Base-by-base conservation (phyloP, 495 filamentous ascomycete species). In the Penicillium macrosclerotiorum region DNA sequence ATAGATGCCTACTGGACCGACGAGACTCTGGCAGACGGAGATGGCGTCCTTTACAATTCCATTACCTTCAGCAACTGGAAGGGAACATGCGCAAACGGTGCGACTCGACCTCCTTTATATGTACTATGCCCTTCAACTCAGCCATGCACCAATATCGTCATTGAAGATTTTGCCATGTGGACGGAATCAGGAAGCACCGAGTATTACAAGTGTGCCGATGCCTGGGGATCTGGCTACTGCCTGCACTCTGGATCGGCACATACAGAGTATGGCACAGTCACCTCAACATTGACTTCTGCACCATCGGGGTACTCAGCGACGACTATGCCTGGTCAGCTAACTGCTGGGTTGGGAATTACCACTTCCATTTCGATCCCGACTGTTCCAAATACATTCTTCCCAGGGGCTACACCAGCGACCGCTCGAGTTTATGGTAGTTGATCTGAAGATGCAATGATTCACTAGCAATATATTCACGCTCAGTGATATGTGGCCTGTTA, bases 161-260 rank as follows among this genome's bases (percentile, higher is more conserved):
- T 80, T 38, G 39, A 53, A 5, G 63, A 77, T 44, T 72, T 79
- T 36, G 44, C 55, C 23, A 74, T 81, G 63, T 79, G 76, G 75
- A 80, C 76, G 5, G 72, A 77, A 39, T 59, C 59, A 3, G 72
- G 71, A 20, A 53, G 54, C 36, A 55, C 51, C 1, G 61, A 74
- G 31, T 55, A 52, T 22, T 71, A 77, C 47, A 49, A 52, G 17
- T 77, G 71, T 51, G 64, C 62, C 12, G 72, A 64, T 38, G 71
- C 68, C 11, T 77, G 70, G 42, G 74, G 71, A 8, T 57, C 54
- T 0, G 72, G 74, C 0, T 69, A 63, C 43, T 75, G 74, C 42
- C 47, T 74, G 9, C 39, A 59, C 13, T 29, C 36, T 2, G 62
- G 55, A 11, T 37, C 43, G 4, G 47, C 23, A 24, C 37, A 44